Base-by-base conservation (phyloP, 495 filamentous ascomycete species). In the Platismatia glauca region DNA sequence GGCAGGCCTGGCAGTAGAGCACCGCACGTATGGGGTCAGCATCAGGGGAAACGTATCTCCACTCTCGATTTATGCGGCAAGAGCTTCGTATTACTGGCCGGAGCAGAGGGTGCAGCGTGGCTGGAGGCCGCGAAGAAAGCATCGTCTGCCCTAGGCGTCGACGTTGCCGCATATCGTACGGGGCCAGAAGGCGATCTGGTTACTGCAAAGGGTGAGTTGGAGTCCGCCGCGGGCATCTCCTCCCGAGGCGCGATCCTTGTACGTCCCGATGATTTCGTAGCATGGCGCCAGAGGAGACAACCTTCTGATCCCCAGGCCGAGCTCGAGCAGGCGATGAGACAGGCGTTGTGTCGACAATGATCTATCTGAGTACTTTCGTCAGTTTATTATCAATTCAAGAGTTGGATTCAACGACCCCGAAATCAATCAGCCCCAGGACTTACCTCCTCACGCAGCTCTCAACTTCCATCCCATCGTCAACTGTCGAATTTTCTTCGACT, bases 71-170 rank as follows among this genome's bases (percentile, higher is more conserved):
- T 60, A 15, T 44, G 2, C 35, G 58, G 58, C 7, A 60, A 60
- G 58, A 22, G 35, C 39, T 62, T 62, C n/a, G 60, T 58, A 41
- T 50, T 62, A 62, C 60, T 62, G 24, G 37, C 50, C 4, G 46
- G 60, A 57, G 46, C 39, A 29, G 60, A 62, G 8, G 60, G 60
- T 5, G 44, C 39, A 34, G 38, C 46, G n/a, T 62, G 60, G 60
- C 20, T 50, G 60, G 60, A 57, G 46, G 44, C 39, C 16, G 39
- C 39, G 39, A 43, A 43, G 39, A 43, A 43, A 43, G 39, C 13
- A 39, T 39, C 37, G 7, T 39, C 13, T 20, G 39, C 39, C 16
- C 39, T 43, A 16, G 39, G 39, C 2, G 20, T 43, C 13, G 39
- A 43, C 20, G 16, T 43, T 43, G 39, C 39, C 39, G 39, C 39